Conservation (phyloP, 257 asterid genomes). For the Nicotiana noctiflora region DNA sequence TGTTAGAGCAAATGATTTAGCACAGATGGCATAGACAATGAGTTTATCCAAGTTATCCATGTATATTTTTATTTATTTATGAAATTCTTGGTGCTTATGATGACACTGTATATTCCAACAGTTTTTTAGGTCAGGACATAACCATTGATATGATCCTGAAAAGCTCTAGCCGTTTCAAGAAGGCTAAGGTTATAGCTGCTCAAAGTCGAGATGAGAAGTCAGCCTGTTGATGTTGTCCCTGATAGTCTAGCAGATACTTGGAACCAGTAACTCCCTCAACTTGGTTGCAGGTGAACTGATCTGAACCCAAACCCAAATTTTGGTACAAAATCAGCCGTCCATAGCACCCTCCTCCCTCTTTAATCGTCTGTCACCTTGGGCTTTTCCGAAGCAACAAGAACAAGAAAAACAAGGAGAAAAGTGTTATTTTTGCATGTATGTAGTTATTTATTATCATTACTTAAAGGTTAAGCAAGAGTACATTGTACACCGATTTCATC, state of each 20-base stretch:
- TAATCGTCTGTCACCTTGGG: neutral
- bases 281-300: neutral
- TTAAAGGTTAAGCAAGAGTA: neutral
- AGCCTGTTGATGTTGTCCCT: conserved; percentile 40
- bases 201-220: conserved; percentile 34
- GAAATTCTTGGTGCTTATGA: neutral
- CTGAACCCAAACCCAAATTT: neutral
- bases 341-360: neutral
- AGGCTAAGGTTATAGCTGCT: conserved; percentile 50
- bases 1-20: neutral
- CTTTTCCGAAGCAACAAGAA: neutral
- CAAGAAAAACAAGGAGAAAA: neutral
- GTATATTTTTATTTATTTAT: neutral
- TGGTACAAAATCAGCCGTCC: neutral
- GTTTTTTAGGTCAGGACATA: conserved; percentile 26
- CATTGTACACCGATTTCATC: neutral
- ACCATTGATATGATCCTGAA: conserved; percentile 46
- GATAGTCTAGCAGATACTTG: conserved; percentile 27
- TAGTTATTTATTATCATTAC: neutral
- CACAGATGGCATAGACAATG: neutral
- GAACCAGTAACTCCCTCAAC: neutral
- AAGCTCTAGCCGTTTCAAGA: conserved; percentile 70
- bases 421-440: neutral
- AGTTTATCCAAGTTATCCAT: neutral
- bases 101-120: conserved; percentile 23